Base-by-base conservation (phyloP, 2,329 filamentous ascomycete genomes). In the Colletotrichum musicola region DNA sequence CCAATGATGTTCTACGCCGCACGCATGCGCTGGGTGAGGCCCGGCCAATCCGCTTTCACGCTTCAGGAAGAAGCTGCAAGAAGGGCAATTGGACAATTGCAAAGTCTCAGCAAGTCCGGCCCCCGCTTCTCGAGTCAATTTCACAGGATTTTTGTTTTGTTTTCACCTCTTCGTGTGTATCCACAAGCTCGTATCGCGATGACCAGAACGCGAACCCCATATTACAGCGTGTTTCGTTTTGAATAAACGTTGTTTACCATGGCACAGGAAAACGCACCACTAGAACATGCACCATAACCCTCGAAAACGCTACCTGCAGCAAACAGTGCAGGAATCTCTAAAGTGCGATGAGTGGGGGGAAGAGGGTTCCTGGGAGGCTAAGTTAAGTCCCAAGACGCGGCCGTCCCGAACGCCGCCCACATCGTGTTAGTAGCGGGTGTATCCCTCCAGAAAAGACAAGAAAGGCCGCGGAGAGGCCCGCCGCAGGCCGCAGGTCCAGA, bases 311-410 rank as follows among this genome's bases (percentile, higher is more conserved):
- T 60, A 60, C 46, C 40, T 50, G 0, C 14, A 3, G 20, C 4
- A 38, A 10, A 67, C 64, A 68, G 65, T 64, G 65, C 65, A 68
- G 65, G 65, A 68, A 68, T 27, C n/a, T 64, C 9, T 40, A 68
- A 54, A 68, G 65, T 68, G 65, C 46, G 12, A 6, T 22, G 44
- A 53, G 60, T 68, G 64, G 30, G 30, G 30, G 30, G 9, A 35
- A 35, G 64, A 56, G 59, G 59, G 46, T 13, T 4, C 18, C 46
- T 20, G 40, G 16, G 14, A 42, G 40, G 10, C 13, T 42, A 14
- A 42, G 40, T 35, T 10, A 10, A 35, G 30, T 35, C 30, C 30
- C 30, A 35, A 16, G 55, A 13, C n/a, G 25, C 27, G 46, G 46
- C 30, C 47, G 57, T 27, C 46, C 13, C 46, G 57, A 40, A 18